Base-by-base conservation (phyloP, 2,329 filamentous ascomycete genomes). In the Aspergillus carbonarius region DNA sequence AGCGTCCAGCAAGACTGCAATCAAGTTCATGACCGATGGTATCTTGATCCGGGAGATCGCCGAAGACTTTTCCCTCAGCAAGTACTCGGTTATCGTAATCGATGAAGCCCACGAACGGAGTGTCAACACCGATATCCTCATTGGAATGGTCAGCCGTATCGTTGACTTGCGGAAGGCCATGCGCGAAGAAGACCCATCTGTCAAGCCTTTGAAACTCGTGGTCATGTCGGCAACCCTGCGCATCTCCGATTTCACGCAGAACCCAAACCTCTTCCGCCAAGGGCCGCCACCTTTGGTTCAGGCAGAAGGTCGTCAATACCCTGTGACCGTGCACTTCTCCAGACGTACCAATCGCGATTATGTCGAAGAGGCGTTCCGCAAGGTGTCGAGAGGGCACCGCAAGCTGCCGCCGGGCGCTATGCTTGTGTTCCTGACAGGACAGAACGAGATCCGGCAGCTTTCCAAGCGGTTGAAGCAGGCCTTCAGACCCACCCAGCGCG, bases 21-120 rank as follows among this genome's bases (percentile, higher is more conserved):
- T 99, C 73, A 99, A 99, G 74, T 99, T 98, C 78, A 97, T 99
- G 93, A 99, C 95, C 0, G 95, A 99, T 74, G 95, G 95, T 83
- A 92, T 99, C 27, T 80, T 99, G 60, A 83, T 99, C 9, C 88
- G 95, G 57, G 95, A 99, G 75, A 89, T 97, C 55, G 88, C 91
- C 0, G 88, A 95, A 64, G 95, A 99, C 71, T 92, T 98, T 69
- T 83, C 91, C 0, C 78, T 99, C 46, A 86, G 84, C 51, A 96
- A 96, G 67, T 99, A 99, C 74, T 97, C 93, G 0, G 90, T 90
- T 13, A 90, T 99, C 54, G 85, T 99, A 50, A 93, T 99, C 60
- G 95, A 99, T 69, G 95, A 99, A 76, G 95, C 95, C 1, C 95
- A 99, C 78, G 95, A 99, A 74, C 86, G 96, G 68, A 98, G 92